phyloP scores from a whole-genome alignment of 2,329 filamentous ascomycete species.

The Rasamsonia emersonii region DNA sequence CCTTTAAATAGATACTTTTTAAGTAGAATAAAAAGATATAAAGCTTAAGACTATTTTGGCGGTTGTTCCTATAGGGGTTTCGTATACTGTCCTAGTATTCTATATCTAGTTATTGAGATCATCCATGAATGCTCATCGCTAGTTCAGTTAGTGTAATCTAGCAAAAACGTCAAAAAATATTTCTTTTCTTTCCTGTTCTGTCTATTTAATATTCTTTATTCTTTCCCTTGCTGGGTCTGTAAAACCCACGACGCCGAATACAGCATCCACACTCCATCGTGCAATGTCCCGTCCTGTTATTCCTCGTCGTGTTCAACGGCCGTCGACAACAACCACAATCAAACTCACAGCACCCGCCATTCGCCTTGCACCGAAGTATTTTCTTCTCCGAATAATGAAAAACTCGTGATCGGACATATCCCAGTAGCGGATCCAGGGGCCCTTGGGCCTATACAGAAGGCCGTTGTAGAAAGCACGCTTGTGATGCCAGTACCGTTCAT shows the following conservation, averaged over 20 bases:
- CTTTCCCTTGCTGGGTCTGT: no score
- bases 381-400: not conserved
- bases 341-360: constrained; percentile 7
- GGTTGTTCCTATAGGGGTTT: no score
- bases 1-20: no score
- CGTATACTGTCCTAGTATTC: no score
- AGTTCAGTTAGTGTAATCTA: no score
- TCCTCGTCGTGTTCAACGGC: constrained; percentile 2
- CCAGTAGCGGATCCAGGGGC: not conserved
- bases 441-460: constrained; percentile 1
- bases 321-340: constrained; percentile 6
- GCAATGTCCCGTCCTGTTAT: constrained; percentile 4
- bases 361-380: not conserved
- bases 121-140: no score
- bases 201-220: no score
- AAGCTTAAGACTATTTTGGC: no score
- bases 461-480: not conserved
- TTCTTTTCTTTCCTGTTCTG: no score
- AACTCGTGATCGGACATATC: not conserved
- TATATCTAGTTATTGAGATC: no score
- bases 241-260: constrained; percentile 7
- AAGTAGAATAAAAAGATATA: no score
- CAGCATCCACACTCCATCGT: constrained; percentile 7
- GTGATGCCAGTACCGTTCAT: constrained; percentile 6
- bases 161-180: no score